Evolutionary conservation across 495 filamentous ascomycete genomes (phyloP), one percentile per base, ranked within the genome.

Genomic region (Gamarada debralockiae): DNA sequence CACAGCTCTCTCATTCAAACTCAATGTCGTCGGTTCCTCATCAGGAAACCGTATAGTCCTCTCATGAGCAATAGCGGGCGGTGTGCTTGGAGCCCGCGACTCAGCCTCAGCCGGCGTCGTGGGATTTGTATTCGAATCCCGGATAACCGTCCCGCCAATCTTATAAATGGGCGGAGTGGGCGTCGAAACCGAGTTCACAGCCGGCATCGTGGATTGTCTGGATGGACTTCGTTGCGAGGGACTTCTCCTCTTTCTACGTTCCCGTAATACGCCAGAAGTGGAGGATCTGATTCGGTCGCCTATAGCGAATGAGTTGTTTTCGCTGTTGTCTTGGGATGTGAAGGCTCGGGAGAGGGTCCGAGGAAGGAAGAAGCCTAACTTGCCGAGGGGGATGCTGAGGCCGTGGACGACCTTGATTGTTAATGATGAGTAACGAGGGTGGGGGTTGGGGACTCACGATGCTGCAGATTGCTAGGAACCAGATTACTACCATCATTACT

Each of bases 381-480:
- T 95, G 1, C 86, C 89, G 3, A 95, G 58, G 0, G 91, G 90
- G 18, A 96, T 87, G 25, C 83, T 91, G 15, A 96, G 76, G 12
- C 90, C 90, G 57, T 96, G 90, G 13, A 95, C 87, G 52, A 93
- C 73, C 88, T 92, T 33, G 15, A 27, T 29, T 27, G 38, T 66
- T 31, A 65, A 59, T 59, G 22, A 27, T 50, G 47, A 34, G 15
- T 3, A 21, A 43, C 21, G 20, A 6, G 9, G 13, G 21, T 23
- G 3, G 21, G 40, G 37, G 6, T 10, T 18, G 17, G 21, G 1
- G 15, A 79, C 88, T 78, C 69, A 91, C 89, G 60, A 95, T 89
- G 57, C 89, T 93, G 67, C 89, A 90, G 29, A 92, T 80, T 17
- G 82, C 83, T 52, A 95, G 64, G 63, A 95, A 95, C 90, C 90